Evolutionary conservation across 2,329 filamentous ascomycete genomes (phyloP).

Genomic region (Xylaria arbuscula): DNA sequence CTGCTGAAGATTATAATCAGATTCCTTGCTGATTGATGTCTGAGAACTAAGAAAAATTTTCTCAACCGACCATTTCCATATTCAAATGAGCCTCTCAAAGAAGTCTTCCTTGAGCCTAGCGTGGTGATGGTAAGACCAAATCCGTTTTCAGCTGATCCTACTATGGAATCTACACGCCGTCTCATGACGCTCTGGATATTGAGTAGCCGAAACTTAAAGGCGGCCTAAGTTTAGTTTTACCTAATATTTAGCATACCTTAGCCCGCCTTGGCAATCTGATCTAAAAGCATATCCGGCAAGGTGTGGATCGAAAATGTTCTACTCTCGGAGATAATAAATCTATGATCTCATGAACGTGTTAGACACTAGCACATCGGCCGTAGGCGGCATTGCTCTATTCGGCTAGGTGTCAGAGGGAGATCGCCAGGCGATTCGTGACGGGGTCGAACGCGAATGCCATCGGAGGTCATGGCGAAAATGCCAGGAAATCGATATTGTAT

Average conservation of each 20-base stretch:
- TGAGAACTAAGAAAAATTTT: too few relatives aligned
- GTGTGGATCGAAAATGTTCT: slow-evolving; percentile 3
- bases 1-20: too few relatives aligned
- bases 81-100: too few relatives aligned
- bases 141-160: background rate
- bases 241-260: background rate
- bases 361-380: slow-evolving; percentile 8
- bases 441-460: slow-evolving; percentile 12
- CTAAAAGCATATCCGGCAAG: background rate
- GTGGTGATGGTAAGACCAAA: background rate
- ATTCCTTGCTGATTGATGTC: too few relatives aligned
- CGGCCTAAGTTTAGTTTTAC: background rate
- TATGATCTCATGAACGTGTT: slow-evolving; percentile 41
- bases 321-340: slow-evolving; percentile 22
- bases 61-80: too few relatives aligned
- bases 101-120: background rate
- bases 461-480: slow-evolving; percentile 16
- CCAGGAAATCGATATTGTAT: slow-evolving; percentile 19
- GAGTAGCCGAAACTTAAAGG: background rate
- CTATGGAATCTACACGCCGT: background rate
- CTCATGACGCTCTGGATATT: slow-evolving; percentile 7
- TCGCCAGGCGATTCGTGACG: slow-evolving; percentile 14
- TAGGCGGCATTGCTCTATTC: background rate
- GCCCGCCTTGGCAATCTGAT: background rate
- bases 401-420: slow-evolving; percentile 23